Percentiles rank a stretch among this genome's conserved stretches.
These are phyloP conservation scores for Fusarium clavum DNA, from an alignment of 2,329 filamentous ascomycete genomes.

Conservation along the genomic window DNA sequence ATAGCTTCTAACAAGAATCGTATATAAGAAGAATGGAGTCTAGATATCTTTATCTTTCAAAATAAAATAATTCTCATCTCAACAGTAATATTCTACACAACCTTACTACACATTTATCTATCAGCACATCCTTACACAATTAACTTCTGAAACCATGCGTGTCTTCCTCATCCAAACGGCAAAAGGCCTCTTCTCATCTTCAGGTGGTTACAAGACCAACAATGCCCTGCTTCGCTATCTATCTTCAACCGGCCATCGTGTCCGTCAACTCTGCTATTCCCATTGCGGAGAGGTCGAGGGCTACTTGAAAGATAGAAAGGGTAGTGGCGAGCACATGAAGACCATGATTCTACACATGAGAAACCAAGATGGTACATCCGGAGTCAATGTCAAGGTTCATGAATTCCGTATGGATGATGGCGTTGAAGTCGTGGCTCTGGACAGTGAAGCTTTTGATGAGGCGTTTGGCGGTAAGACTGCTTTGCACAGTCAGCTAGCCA, in stretches of 20 bases:
- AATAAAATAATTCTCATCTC: not conserved
- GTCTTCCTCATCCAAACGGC: not conserved
- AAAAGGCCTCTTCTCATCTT: conserved; percentile 1
- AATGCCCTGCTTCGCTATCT: not conserved
- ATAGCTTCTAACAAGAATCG: not conserved
- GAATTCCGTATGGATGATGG: not conserved
- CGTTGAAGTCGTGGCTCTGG: not conserved
- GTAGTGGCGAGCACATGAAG: rapidly evolving
- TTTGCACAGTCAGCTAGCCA: not conserved
- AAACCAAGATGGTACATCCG: not conserved
- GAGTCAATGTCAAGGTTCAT: not conserved
- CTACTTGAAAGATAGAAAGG: not conserved
- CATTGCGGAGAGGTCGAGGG: not conserved
- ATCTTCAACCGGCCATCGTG: not conserved
- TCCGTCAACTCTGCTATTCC: conserved; percentile 4
- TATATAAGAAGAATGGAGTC: not conserved
- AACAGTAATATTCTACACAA: not conserved
- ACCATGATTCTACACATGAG: rapidly evolving
- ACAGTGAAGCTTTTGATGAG: not conserved
- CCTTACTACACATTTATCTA: rapidly evolving
- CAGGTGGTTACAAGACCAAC: not conserved
- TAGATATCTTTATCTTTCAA: not conserved
- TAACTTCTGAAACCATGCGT: not conserved
- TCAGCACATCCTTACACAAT: too few species aligned
- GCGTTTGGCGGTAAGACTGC: not conserved